phyloP scores from a whole-genome alignment of 495 filamentous ascomycete species.

The Trichoderma parareesei region DNA sequence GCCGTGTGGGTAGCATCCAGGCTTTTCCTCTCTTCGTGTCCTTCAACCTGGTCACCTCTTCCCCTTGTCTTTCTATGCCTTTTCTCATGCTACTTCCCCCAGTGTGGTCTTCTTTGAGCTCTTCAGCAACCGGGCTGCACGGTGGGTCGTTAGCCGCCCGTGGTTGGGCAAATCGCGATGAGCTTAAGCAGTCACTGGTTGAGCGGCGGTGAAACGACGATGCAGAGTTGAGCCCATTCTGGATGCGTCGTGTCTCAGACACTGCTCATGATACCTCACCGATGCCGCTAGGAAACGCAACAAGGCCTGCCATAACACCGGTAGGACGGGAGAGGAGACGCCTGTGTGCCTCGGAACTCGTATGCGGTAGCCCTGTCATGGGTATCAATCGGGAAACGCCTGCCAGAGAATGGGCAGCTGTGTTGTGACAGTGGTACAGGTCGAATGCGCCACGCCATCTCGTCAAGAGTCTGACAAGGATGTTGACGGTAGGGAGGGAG shows the following conservation, averaged over 20 bases:
- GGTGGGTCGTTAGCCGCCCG: no score
- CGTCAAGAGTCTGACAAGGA: not conserved
- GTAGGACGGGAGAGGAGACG: not conserved
- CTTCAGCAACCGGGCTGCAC: no score
- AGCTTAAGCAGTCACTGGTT: not conserved
- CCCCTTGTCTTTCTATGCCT: no score
- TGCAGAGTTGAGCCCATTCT: not conserved
- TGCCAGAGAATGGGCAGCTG: not conserved
- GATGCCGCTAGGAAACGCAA: not conserved
- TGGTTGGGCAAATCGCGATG: not conserved
- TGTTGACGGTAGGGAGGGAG: no score
- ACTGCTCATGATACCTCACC: not conserved
- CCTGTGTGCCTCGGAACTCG: not conserved
- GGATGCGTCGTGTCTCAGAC: not conserved
- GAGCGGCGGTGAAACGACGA: not conserved
- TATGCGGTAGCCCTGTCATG: not conserved
- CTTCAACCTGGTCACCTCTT: not conserved
- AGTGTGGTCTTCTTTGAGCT: no score
- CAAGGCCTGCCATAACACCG: not conserved
- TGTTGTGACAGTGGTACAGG: not conserved
- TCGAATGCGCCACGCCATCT: not conserved
- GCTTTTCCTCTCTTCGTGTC: not conserved
- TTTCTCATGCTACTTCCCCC: no score
- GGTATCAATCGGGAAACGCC: constrained; percentile 1
- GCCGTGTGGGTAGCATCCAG: not conserved